Evolutionary conservation across 805 yeast species (phyloP), one percentile per base, ranked within the genome.

Genomic region (Barnettozyma pratensis): DNA sequence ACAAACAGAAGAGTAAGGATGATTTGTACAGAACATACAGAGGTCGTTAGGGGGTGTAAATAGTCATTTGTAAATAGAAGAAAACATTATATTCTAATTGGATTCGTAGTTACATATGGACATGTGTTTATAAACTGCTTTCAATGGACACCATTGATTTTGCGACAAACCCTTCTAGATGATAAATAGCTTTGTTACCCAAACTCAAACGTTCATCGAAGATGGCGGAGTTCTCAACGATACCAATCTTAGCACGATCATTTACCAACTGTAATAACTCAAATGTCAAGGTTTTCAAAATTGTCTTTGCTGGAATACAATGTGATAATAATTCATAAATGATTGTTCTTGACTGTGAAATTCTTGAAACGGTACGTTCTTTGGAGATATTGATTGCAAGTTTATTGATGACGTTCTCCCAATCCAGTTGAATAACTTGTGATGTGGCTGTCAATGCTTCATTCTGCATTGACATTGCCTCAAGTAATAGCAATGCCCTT

Each of bases 161-260:
- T 1, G 97, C 97, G 19, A 87, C 78, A 62, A 89, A 94, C 1
- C 98, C 99, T 70, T 94, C 99, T 47, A 94, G 69, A 68, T 94
- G 99, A 67, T 88, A 94, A 10, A 94, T 92, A 37, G 90, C 87
- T 66, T 94, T 94, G 50, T 79, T 78, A 3, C 98, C 99, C 50
- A 86, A 69, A 49, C 90, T 80, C 51, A 94, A 73, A 49, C 99
- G 77, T 59, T 94, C 97, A 62, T 94, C 99, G 58, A 80, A 84
- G 1, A 73, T 61, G 2, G 96, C 77, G 3, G 85, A 84, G 5
- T 80, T 67, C 7, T 76, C 76, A 9, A 86, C 77, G 35, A 87
- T 69, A 6, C 66, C 70, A n/a, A 64, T 51, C 40, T 77, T 74
- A 3, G 73, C 62, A 1, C 57, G 50, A 11, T 52, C 50, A 14